Conservation (phyloP, 352 stramenopile genomes). For the Phytophthora pinifolia region DNA sequence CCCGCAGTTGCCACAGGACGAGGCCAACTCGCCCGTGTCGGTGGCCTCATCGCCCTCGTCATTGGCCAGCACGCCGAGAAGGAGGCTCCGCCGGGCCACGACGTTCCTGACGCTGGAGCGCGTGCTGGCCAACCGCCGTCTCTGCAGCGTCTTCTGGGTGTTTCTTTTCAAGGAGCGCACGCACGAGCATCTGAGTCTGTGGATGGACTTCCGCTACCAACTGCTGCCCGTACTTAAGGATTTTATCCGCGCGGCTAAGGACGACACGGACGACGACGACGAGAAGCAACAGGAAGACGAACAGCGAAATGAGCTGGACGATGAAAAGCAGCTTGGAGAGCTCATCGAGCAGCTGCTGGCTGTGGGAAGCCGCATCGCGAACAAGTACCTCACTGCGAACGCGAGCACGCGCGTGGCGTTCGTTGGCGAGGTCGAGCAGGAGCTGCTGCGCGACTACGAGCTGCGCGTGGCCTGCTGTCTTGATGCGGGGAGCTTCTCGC, state of each 20-base stretch:
- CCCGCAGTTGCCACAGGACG: constrained; percentile 16
- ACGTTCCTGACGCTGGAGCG: constrained; percentile 73
- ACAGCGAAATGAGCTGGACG: constrained; percentile 15
- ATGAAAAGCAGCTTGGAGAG: constrained; percentile 43
- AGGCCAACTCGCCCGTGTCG: constrained; percentile 10
- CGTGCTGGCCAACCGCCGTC: constrained; percentile 68
- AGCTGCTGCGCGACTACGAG: constrained; percentile 61
- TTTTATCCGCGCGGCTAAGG: constrained; percentile 47
- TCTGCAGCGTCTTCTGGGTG: constrained; percentile 88
- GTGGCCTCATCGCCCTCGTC: constrained; percentile 11
- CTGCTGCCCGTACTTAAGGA: constrained; percentile 61
- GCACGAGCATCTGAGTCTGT: constrained; percentile 79
- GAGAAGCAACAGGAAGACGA: constrained; percentile 28
- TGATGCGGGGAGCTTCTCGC: constrained; percentile 64
- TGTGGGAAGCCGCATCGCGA: constrained; percentile 50
- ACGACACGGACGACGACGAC: constrained; percentile 35
- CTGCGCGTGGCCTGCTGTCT: constrained; percentile 55
- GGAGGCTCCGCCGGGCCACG: constrained; percentile 31
- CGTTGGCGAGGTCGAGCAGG: constrained; percentile 62
- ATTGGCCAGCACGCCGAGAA: constrained; percentile 23
- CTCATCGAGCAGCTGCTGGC: constrained; percentile 73
- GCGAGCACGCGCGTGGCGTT: constrained; percentile 69
- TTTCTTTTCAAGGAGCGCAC: constrained; percentile 86
- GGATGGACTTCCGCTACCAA: constrained; percentile 82
- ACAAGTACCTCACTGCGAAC: constrained; percentile 59